Base-by-base conservation (phyloP, 345 rosid genomes). In the Sonneratia caseolaris region DNA sequence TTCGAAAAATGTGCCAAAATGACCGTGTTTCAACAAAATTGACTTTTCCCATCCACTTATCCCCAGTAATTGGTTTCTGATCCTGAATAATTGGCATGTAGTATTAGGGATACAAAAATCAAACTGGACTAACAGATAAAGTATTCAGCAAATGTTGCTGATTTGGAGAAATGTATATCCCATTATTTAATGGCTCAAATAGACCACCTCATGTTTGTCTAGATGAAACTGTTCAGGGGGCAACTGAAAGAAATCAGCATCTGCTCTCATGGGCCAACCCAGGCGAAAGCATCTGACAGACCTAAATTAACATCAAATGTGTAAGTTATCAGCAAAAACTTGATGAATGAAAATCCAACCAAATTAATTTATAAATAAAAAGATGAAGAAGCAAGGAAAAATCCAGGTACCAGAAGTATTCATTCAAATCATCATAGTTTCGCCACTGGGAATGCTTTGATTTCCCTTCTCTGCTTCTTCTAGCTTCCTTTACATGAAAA, bases 401-500 rank as follows among this genome's bases (percentile, higher is more conserved):
- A 70, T 72, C 16, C 47, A 40, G 73, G 78, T 81, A 96, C 99
- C 99, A 96, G 80, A 96, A 96, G 81, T 87, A 96, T 74, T 96
- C 99, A 80, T 96, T 96, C 77, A 96, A 76, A 84, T 96, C 99
- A 78, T 96, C 99, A 73, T 96, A 96, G 74, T 96, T 96, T 77
- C 99, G 91, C 99, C 99, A 96, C 68, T 91, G 97, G 24, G 98
- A 96, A 78, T 96, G 99, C 85, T 91, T 96, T 75, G 98, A 96
- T 79, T 75, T 91, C 65, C 97, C 99, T 70, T 32, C 82, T 79
- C 85, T 82, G 80, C 95, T 91, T 80, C 88, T 84, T 78, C 84
- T 82, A 72, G 99, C 90, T 85, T 96, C 99, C 99, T 96, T 76
- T 68, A 64, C 79, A 77, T 48, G 36, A 68, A 43, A 27, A 80